Evolutionary conservation across 805 yeast genomes (phyloP).

Genomic region (Teunomyces cretensis): DNA sequence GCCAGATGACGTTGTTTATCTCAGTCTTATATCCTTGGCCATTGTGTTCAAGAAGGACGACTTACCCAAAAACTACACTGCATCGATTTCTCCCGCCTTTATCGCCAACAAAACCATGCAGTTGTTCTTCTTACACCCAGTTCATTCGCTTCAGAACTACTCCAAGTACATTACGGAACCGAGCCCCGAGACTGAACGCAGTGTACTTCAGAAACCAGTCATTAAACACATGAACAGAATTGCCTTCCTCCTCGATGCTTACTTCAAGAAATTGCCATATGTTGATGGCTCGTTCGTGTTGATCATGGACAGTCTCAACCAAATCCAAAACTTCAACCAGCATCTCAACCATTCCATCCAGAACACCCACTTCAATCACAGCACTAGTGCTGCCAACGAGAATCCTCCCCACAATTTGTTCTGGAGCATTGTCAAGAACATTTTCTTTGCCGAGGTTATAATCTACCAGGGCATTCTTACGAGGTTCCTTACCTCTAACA

Average conservation of each 20-base stretch:
- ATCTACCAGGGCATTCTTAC: slow-evolving; percentile 51
- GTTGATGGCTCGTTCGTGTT: slow-evolving; percentile 15
- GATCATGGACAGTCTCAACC: slow-evolving; percentile 17
- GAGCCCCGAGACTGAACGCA: slow-evolving; percentile 11
- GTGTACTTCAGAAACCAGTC: slow-evolving; percentile 37
- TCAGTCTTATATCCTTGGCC: slow-evolving; percentile 36
- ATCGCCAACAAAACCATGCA: slow-evolving; percentile 18
- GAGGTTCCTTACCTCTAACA: slow-evolving; percentile 28
- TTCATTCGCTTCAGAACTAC: slow-evolving; percentile 13
- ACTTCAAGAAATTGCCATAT: slow-evolving; percentile 19
- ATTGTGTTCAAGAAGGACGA: slow-evolving; percentile 27
- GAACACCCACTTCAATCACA: slow-evolving; percentile 15
- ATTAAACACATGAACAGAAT: slow-evolving; percentile 49
- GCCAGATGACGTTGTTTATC: slow-evolving; percentile 23
- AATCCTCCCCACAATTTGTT: slow-evolving; percentile 17
- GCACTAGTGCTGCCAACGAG: slow-evolving; percentile 7
- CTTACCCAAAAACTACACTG: slow-evolving; percentile 19
- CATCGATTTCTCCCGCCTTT: slow-evolving; percentile 15
- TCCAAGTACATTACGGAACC: slow-evolving; percentile 15
- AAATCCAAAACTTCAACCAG: slow-evolving; percentile 31
- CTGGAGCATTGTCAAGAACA: slow-evolving; percentile 41
- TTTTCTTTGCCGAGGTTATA: slow-evolving; percentile 49
- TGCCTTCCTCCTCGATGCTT: slow-evolving; percentile 44
- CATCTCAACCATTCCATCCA: slow-evolving; percentile 14
- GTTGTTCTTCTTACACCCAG: slow-evolving; percentile 19